phyloP scores from a whole-genome alignment of 208 protist genomes.

The Strigomonas culicis region DNA sequence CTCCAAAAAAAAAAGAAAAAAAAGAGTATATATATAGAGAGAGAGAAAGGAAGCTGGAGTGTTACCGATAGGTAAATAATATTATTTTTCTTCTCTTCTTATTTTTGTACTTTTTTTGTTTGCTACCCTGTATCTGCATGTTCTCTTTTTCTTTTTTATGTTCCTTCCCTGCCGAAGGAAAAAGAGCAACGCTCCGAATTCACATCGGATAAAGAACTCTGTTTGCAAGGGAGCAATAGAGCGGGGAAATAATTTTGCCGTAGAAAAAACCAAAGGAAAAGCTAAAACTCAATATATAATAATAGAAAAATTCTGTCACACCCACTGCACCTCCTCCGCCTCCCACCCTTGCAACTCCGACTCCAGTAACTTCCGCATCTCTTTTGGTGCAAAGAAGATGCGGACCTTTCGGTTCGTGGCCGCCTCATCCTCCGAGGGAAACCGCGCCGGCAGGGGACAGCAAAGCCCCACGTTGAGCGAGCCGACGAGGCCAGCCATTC shows the following conservation, averaged over 20 bases:
- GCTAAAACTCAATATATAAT: neutral
- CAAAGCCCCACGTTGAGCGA: neutral
- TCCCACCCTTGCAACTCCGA: neutral
- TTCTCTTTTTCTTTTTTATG: neutral
- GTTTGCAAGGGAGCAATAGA: neutral
- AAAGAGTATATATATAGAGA: no score
- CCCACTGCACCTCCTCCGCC: no score
- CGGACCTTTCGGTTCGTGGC: no score
- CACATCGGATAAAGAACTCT: neutral
- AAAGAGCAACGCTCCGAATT: neutral
- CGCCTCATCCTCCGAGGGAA: no score
- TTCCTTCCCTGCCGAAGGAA: neutral
- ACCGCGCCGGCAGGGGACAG: constrained; percentile 12
- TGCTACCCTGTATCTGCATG: neutral
- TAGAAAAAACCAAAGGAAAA: neutral
- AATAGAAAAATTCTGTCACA: neutral
- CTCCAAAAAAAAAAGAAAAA: no score
- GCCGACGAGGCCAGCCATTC: neutral
- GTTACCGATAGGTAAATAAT: neutral
- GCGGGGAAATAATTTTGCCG: neutral
- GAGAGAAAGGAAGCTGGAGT: no score
- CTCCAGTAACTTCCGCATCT: constrained; percentile 33
- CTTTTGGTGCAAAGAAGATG: no score
- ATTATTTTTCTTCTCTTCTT: neutral
- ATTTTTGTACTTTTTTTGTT: neutral